Base-by-base conservation (phyloP, 2,329 filamentous ascomycete species). In the Ceratocystis cacaofunesta region DNA sequence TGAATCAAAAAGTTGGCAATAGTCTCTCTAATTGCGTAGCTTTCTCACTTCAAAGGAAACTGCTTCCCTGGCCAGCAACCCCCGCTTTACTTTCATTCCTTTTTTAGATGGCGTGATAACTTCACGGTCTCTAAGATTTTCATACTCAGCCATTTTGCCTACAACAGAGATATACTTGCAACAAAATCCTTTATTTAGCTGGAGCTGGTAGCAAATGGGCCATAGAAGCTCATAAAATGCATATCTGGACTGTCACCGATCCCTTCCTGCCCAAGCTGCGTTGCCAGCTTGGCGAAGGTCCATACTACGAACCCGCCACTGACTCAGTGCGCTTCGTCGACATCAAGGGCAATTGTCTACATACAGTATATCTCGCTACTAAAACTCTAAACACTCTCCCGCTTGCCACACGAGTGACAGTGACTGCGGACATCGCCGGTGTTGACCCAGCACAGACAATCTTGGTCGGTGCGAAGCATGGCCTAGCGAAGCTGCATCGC, bases 381-480 rank as follows among this genome's bases (percentile, higher is more conserved):
- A 77, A 82, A 67, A 88, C 86, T 0, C 74, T 88, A 68, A 79
- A 84, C 69, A 86, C 88, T 52, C 70, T 80, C 46, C 77, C 84
- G 72, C 75, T 86, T 50, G 78, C 82, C 72, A 77, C 78, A 68
- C 77, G 78, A 30, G 75, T 81, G 65, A 83, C 82, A 28, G 86
- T 90, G 58, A 96, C 92, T 50, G 88, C 87, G 64, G 87, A 96
- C 74, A 89, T 96, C 69, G 81, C 84, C 69, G 84, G 87, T 68
- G 77, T 79, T 61, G 81, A 85, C 72, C 78, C 82, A 2, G 73
- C 72, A 61, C 78, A 88, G 62, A 83, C 85, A 72, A 86, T 96
- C 73, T 78, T 90, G 66, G 82, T 92, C 70, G 91, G 86, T 57
- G 84, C 88, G 72, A 95, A 96, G 78, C 82, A 86, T 73, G 91